Evolutionary conservation across 192 early-diverging fungal genomes (phyloP).

Genomic region (Entomortierella parvispora): DNA sequence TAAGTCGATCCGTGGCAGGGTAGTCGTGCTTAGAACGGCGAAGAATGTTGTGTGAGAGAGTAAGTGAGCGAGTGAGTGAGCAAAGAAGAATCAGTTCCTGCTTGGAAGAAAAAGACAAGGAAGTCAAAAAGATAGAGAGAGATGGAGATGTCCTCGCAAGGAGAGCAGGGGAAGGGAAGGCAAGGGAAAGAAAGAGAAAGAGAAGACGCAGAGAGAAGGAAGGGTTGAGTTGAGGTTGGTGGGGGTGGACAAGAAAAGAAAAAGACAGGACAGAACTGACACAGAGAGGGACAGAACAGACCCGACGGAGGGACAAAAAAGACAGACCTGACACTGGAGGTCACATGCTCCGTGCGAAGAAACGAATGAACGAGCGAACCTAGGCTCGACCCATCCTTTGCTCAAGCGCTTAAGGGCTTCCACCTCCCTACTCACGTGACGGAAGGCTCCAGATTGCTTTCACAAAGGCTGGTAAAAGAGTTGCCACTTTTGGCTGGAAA

Average conservation of each 20-base stretch:
- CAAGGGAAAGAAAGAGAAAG: background rate
- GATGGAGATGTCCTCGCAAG: background rate
- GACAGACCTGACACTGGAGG: too few species aligned
- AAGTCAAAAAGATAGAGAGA: background rate
- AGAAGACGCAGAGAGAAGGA: background rate
- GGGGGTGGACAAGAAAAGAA: background rate
- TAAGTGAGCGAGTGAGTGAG: background rate
- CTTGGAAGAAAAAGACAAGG: background rate
- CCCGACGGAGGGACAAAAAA: background rate
- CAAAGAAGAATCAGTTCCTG: background rate
- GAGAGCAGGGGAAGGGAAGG: slow-evolving; percentile 1
- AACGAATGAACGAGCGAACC: too few species aligned
- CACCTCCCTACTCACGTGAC: too few species aligned
- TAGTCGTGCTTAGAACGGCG: background rate
- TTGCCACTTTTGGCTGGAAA: too few species aligned
- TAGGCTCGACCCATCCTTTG: too few species aligned
- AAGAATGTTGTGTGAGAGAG: background rate
- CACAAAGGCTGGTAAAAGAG: too few species aligned
- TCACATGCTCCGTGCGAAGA: too few species aligned
- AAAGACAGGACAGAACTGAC: slow-evolving; percentile 2
- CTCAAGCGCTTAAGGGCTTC: too few species aligned
- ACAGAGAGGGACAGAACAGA: background rate
- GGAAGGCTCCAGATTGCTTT: too few species aligned
- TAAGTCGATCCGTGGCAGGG: too few species aligned
- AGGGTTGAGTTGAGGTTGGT: background rate